phyloP scores from a whole-genome alignment of 2,329 filamentous ascomycete species.

The Fusarium sacchari region DNA sequence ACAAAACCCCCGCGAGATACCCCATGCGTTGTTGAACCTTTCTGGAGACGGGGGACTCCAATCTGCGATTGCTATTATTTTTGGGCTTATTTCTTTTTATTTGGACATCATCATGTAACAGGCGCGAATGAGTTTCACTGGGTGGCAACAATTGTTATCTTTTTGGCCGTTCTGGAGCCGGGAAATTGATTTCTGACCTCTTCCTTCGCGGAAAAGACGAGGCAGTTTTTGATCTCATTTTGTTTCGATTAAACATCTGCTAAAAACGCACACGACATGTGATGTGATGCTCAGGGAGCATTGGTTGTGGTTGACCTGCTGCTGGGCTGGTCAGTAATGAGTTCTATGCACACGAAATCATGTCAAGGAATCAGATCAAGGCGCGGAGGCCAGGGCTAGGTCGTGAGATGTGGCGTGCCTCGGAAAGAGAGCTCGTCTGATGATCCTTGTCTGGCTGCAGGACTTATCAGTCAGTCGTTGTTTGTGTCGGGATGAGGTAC shows the following conservation, averaged over 20 bases:
- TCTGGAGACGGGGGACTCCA: conserved; percentile 46
- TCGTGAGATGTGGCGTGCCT: conserved; percentile 44
- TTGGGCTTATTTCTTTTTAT: conserved; percentile 32
- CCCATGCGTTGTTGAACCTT: conserved; percentile 43
- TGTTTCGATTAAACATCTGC: conserved; percentile 4
- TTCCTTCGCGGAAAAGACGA: conserved; percentile 18
- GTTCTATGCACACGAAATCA: conserved; percentile 38
- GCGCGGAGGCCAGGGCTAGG: conserved; percentile 32
- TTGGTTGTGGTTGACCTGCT: conserved; percentile 11
- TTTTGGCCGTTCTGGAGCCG: conserved; percentile 36
- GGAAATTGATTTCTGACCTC: conserved; percentile 42
- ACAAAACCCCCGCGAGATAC: conserved; percentile 45
- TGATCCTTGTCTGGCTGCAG: conserved; percentile 38
- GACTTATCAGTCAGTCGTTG: conserved; percentile 41
- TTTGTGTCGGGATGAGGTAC: conserved; percentile 31
- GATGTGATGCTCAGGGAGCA: conserved; percentile 34
- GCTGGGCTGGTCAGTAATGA: conserved; percentile 30
- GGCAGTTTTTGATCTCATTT: conserved; percentile 23
- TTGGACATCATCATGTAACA: conserved; percentile 23
- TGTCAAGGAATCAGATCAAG: conserved; percentile 41
- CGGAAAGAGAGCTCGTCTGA: conserved; percentile 42
- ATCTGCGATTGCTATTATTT: conserved; percentile 38
- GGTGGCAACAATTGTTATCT: conserved; percentile 33
- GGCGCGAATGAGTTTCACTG: conserved; percentile 34
- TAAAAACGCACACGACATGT: conserved; percentile 24